Percentiles rank a stretch among this genome's conserved stretches.
These are phyloP conservation scores for Aspergillus funiculosus DNA, from an alignment of 495 filamentous ascomycete species.

Conservation along the genomic window DNA sequence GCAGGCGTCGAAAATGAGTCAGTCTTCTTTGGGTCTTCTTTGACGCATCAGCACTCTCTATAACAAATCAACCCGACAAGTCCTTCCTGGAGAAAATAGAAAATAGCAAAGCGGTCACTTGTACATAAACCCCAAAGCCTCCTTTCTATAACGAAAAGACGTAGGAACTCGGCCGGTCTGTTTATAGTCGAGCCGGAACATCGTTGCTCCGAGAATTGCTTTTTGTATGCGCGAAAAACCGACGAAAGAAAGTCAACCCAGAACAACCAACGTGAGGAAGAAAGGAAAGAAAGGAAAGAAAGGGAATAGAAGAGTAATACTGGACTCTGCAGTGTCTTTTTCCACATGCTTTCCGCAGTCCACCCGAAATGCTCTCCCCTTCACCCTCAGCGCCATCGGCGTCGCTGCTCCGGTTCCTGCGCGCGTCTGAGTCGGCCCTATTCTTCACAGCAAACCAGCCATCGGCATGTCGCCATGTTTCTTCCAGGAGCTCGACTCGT, in stretches of 20 bases:
- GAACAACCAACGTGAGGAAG: background rate
- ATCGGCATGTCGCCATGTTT: conserved; percentile 23
- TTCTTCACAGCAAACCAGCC: conserved; percentile 44
- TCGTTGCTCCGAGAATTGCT: conserved; percentile 14
- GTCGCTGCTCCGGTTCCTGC: conserved; percentile 56
- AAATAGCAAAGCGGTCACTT: no score
- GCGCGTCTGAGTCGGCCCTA: conserved; percentile 46
- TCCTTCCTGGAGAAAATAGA: no score
- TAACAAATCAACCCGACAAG: no score
- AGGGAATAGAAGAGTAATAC: no score
- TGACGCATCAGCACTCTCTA: no score
- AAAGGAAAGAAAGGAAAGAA: conserved; percentile 6
- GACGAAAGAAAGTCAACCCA: conserved; percentile 1
- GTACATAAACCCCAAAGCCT: no score
- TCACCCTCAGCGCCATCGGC: conserved; percentile 49
- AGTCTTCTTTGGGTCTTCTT: no score
- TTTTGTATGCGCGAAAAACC: conserved; percentile 13
- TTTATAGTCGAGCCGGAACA: conserved; percentile 14
- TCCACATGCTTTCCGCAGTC: background rate
- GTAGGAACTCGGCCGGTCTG: background rate
- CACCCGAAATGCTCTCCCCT: conserved; percentile 37
- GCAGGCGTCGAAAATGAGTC: no score
- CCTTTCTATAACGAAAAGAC: background rate
- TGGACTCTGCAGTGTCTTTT: conserved; percentile 6
- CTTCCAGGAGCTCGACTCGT: conserved; percentile 4